phyloP scores from a whole-genome alignment of 2,329 filamentous ascomycete genomes.

The Apiospora kogelbergensis region DNA sequence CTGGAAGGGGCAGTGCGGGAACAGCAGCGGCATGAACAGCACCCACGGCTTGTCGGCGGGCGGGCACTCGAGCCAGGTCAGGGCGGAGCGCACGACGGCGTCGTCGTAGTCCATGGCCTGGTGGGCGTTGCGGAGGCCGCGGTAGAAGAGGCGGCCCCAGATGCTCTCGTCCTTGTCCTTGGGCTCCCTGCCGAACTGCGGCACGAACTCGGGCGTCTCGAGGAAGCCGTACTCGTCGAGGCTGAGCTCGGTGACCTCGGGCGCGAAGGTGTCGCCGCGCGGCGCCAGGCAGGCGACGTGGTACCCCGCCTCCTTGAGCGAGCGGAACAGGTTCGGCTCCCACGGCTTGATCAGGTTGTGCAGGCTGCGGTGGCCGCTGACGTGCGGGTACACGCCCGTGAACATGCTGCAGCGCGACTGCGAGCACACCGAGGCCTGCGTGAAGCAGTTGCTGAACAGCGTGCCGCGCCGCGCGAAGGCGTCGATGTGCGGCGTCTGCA shows the following conservation, averaged over 20 bases:
- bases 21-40: constrained; percentile 41
- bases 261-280: constrained; percentile 42
- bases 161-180: constrained; percentile 28
- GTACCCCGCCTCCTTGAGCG: constrained; percentile 43
- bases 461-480: constrained; percentile 37
- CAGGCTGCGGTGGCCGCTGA: constrained; percentile 44
- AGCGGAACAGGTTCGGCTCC: constrained; percentile 47
- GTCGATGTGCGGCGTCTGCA: constrained; percentile 43
- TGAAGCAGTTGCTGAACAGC: constrained; percentile 45
- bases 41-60: constrained; percentile 42
- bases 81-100: constrained; percentile 38
- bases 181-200: constrained; percentile 26
- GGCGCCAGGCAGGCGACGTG: constrained; percentile 47
- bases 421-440: constrained; percentile 45
- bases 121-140: constrained; percentile 36
- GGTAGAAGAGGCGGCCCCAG: constrained; percentile 41
- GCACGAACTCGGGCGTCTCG: constrained; percentile 34
- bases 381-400: constrained; percentile 45
- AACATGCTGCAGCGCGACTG: constrained; percentile 49
- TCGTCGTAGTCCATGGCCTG: constrained; percentile 46
- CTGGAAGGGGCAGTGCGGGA: constrained; percentile 47
- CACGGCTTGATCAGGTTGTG: constrained; percentile 48
- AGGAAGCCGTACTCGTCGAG: constrained; percentile 46
- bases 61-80: constrained; percentile 43
- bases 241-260: constrained; percentile 42